Conservation (phyloP, 1,139 yeast genomes). For the Lodderomyces beijingensis region DNA sequence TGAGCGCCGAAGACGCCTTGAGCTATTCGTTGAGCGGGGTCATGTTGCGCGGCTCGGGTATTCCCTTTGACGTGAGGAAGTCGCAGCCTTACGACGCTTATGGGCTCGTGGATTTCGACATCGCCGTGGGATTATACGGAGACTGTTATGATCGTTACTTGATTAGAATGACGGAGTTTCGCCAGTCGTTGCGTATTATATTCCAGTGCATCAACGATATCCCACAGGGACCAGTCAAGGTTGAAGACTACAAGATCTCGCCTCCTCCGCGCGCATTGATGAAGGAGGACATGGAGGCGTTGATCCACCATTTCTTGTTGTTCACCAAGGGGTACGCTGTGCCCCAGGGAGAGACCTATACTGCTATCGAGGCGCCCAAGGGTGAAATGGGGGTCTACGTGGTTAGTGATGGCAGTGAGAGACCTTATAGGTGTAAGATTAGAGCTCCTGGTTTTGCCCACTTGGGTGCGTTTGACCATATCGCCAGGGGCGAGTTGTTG, state of each 20-base stretch:
- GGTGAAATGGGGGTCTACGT: conserved; percentile 93
- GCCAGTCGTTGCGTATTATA: conserved; percentile 85
- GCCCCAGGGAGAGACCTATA: conserved; percentile 88
- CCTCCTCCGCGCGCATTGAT: conserved; percentile 79
- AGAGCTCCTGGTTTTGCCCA: conserved; percentile 94
- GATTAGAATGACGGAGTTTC: conserved; percentile 85
- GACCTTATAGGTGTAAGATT: conserved; percentile 90
- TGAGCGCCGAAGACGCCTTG: conserved; percentile 83
- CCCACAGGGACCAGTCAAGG: conserved; percentile 92
- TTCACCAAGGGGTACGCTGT: conserved; percentile 88
- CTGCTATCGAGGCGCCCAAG: conserved; percentile 92
- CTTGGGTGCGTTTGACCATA: conserved; percentile 82
- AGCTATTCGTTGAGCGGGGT: conserved; percentile 81
- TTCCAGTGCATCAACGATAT: conserved; percentile 88
- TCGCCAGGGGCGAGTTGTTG: conserved; percentile 79
- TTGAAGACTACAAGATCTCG: conserved; percentile 80
- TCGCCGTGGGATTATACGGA: conserved; percentile 83
- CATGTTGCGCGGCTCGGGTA: conserved; percentile 88
- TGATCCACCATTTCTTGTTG: conserved; percentile 83
- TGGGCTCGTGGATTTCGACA: conserved; percentile 79
- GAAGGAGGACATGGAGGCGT: conserved; percentile 93
- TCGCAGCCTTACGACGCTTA: conserved; percentile 90
- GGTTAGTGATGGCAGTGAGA: conserved; percentile 84
- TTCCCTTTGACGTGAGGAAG: conserved; percentile 83
- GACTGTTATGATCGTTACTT: conserved; percentile 90